Evolutionary conservation across 352 stramenopile genomes (phyloP), one percentile per base, ranked within the genome.

Genomic region (Pythium myriotylum): DNA sequence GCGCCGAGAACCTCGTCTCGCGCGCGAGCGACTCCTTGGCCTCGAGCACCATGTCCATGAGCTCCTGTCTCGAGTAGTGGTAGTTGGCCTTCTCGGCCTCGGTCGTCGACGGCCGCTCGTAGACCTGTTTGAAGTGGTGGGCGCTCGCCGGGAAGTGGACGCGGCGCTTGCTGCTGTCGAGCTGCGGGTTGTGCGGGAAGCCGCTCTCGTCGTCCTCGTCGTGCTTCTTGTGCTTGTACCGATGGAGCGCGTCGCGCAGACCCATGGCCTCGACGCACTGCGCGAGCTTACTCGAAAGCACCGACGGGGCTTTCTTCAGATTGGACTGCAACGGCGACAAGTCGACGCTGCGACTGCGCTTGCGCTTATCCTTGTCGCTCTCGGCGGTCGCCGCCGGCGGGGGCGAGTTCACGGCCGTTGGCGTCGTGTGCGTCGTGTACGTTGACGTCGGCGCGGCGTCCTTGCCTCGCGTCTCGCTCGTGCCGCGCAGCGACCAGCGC

Each of bases 61-160:
- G 70, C 58, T 92, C 80, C 5, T 81, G 29, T 0, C 61, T 42
- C 14, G 77, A 84, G 51, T 89, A 90, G 48, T 90, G 77, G 52
- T 73, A 88, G 12, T 26, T 39, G 19, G 60, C 51, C 62, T 90
- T 89, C 71, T 92, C 82, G 2, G 78, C 69, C 2, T 56, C 53
- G 0, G 78, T 87, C 10, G 60, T 82, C 17, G 48, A 39, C 1
- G 73, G 69, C 7, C 67, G 62, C 13, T 82, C 73, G 39, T 78
- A 81, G 32, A 83, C 55, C 37, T 83, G 62, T 20, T 68, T 62
- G 13, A 80, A 57, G 22, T 79, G 58, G 0, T 65, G 53, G 2
- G 72, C 63, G 42, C 27, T 53, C 7, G 43, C 23, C 2, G 68
- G 65, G 49, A 92, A 92, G 13, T 71, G 78, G 10, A 92, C 82